Evolutionary conservation across 257 asterid species (phyloP).

Genomic region (Ballota nigra): DNA sequence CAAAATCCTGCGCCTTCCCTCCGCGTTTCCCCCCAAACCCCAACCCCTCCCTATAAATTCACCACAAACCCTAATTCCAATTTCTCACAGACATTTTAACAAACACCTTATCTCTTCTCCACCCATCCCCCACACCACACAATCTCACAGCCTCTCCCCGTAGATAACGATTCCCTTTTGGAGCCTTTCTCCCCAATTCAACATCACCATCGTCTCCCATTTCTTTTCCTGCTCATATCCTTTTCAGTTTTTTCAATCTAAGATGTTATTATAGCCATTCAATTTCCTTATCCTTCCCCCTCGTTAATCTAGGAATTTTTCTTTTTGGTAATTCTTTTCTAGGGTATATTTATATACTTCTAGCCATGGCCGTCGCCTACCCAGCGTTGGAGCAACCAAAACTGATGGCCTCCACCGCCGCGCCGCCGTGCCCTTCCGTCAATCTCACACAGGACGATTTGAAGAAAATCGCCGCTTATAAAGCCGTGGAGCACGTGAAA

Average conservation of each 20-base stretch:
- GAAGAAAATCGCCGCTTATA: constrained; percentile 58
- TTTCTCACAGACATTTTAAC: constrained; percentile 20
- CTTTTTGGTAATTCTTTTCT: not conserved
- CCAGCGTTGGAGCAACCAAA: constrained; percentile 34
- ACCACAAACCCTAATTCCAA: constrained; percentile 31
- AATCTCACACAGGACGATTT: constrained; percentile 58
- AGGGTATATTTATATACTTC: not conserved
- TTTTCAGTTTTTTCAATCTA: too few relatives aligned
- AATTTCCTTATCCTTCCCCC: constrained; percentile 15
- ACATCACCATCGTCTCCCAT: not conserved
- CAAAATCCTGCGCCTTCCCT: constrained; percentile 27
- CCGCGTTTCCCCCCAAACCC: constrained; percentile 29
- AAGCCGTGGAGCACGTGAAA: constrained; percentile 61
- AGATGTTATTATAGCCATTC: constrained; percentile 7
- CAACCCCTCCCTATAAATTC: constrained; percentile 23
- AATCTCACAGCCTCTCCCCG: not conserved
- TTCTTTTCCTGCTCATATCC: too few relatives aligned
- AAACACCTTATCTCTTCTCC: constrained; percentile 25
- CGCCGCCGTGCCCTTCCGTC: constrained; percentile 28
- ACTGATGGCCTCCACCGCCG: constrained; percentile 34
- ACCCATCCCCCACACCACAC: constrained; percentile 23
- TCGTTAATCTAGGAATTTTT: not conserved
- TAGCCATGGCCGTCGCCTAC: constrained; percentile 54
- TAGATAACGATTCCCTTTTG: not conserved
- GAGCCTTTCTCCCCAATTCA: not conserved